These are phyloP conservation scores for Plasmopara muralis DNA, from an alignment of 352 stramenopile species.

Conservation along the genomic window DNA sequence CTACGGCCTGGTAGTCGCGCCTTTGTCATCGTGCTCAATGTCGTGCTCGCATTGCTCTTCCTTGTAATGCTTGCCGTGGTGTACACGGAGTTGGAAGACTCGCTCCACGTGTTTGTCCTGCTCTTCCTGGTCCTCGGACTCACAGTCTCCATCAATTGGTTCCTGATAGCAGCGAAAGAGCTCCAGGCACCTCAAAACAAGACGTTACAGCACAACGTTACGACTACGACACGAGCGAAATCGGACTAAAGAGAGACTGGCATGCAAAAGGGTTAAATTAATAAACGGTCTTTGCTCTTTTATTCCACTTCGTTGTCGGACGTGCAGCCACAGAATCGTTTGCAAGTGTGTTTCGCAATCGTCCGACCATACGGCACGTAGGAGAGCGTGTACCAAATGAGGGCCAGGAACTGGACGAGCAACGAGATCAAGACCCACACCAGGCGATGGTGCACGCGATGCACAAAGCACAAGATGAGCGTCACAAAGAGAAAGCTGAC, in stretches of 20 bases:
- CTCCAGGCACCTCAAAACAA: conserved; percentile 29
- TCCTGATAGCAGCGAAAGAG: conserved; percentile 69
- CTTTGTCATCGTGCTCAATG: conserved; percentile 71
- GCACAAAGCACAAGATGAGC: conserved; percentile 67
- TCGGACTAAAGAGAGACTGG: conserved; percentile 35
- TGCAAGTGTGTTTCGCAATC: conserved; percentile 60
- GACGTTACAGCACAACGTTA: conserved; percentile 3
- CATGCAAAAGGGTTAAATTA: conserved; percentile 3
- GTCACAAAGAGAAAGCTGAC: conserved; percentile 76
- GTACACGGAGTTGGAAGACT: conserved; percentile 78
- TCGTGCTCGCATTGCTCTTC: conserved; percentile 60
- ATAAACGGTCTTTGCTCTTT: not conserved
- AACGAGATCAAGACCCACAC: conserved; percentile 70
- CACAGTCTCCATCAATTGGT: conserved; percentile 83
- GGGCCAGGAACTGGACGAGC: conserved; percentile 65
- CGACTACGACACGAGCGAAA: conserved; percentile 28
- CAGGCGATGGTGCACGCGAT: conserved; percentile 57
- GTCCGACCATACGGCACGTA: conserved; percentile 83
- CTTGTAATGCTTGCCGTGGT: conserved; percentile 66
- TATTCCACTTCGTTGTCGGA: too few species aligned
- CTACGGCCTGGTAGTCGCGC: conserved; percentile 62
- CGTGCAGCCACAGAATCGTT: conserved; percentile 33
- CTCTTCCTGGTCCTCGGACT: conserved; percentile 79
- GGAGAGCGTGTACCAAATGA: conserved; percentile 85
- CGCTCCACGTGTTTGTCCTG: conserved; percentile 76